Conservation (phyloP, 2,329 filamentous ascomycete species). For the Coleophoma cylindrospora region DNA sequence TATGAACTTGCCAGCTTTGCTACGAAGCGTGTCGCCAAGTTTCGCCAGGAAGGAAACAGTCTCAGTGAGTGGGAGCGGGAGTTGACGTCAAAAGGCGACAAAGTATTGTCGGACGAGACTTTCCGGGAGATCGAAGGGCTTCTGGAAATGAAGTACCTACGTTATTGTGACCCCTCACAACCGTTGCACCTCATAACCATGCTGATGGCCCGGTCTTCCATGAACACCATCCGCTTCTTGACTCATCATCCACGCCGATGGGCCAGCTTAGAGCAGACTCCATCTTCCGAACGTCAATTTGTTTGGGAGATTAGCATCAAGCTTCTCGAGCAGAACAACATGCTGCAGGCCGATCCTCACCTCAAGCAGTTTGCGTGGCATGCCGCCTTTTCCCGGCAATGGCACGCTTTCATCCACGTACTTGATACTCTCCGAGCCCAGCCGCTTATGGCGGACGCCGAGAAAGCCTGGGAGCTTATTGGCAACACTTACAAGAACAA, state of each 20-base stretch:
- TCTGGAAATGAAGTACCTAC: conserved; percentile 32
- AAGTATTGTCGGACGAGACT: conserved; percentile 9
- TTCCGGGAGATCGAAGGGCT: conserved; percentile 26
- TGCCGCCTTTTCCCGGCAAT: conserved; percentile 25
- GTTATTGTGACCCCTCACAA: conserved; percentile 31
- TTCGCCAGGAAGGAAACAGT: conserved; percentile 1
- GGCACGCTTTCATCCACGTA: conserved; percentile 30
- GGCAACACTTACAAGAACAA: conserved; percentile 29
- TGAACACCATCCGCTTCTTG: conserved; percentile 15
- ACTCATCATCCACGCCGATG: conserved; percentile 25
- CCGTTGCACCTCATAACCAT: conserved; percentile 26
- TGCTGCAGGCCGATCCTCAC: conserved; percentile 28
- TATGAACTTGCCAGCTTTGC: neutral
- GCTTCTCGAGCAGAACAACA: conserved; percentile 26
- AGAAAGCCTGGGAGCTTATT: conserved; percentile 29
- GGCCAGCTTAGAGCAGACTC: conserved; percentile 20
- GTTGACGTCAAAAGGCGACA: neutral
- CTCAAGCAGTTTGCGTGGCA: conserved; percentile 28
- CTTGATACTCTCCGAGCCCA: conserved; percentile 29
- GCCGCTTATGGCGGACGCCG: conserved; percentile 23
- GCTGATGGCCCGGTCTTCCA: conserved; percentile 8
- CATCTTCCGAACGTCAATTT: conserved; percentile 21
- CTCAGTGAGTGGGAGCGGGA: neutral
- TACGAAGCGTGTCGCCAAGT: neutral
- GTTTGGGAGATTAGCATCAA: conserved; percentile 25